These are phyloP conservation scores for Eucalyptus urophylla DNA, from an alignment of 345 rosid genomes.

Conservation along the genomic window DNA sequence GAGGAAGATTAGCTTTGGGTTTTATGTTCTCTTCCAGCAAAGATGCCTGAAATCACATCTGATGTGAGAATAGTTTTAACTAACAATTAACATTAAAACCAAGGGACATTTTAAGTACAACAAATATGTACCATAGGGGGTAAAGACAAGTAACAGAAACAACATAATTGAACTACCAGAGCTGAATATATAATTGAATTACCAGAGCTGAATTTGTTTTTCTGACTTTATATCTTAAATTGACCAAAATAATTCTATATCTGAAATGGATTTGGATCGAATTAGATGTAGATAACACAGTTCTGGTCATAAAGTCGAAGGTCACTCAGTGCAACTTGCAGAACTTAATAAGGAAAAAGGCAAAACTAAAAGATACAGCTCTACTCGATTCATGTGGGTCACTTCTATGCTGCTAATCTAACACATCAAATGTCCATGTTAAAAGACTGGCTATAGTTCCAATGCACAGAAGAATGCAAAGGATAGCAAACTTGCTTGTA, in stretches of 20 bases:
- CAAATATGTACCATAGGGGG: not conserved
- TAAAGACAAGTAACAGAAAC: not conserved
- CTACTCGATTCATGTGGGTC: not conserved
- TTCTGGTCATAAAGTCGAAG: not conserved
- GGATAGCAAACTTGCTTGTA: not conserved
- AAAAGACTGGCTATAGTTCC: not conserved
- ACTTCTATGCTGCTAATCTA: not conserved
- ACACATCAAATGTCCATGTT: not conserved
- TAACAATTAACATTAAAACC: not conserved
- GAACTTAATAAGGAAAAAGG: not conserved
- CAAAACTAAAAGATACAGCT: not conserved
- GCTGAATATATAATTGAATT: not conserved
- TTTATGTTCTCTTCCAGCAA: slow-evolving; percentile 76
- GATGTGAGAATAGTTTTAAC: not conserved
- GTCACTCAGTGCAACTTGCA: not conserved
- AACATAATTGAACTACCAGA: not conserved
- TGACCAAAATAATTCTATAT: not conserved
- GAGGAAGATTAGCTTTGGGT: slow-evolving; percentile 82
- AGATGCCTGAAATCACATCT: slow-evolving; percentile 42
- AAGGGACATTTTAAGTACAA: not conserved
- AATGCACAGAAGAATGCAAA: not conserved
- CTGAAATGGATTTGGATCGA: not conserved
- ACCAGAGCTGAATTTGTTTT: not conserved
- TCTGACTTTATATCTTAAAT: not conserved
- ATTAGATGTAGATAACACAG: not conserved